Conservation (phyloP, 768 basidiomycete genomes). For the Lactarius hengduanensis region DNA sequence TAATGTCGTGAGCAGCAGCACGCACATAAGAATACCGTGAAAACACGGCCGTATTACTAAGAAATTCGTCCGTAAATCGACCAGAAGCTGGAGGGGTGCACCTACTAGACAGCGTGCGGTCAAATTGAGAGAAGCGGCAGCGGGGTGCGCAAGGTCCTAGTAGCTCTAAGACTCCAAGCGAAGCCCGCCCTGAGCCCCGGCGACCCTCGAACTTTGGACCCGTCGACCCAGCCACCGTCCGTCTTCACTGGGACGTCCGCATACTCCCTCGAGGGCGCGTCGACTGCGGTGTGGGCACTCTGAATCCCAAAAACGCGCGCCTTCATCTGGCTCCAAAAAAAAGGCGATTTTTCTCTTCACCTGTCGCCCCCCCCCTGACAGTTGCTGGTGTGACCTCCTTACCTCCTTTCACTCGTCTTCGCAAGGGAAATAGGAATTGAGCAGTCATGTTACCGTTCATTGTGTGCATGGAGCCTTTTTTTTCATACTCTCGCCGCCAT, state of each 20-base stretch:
- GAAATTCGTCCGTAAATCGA: neutral
- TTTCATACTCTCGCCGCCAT: too few species aligned
- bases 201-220: neutral
- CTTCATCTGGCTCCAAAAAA: constrained; percentile 18
- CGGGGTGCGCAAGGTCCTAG: too few species aligned
- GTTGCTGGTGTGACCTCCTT: too few species aligned
- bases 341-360: constrained; percentile 22
- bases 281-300: constrained; percentile 46
- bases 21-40: neutral
- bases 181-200: too few species aligned
- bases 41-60: neutral
- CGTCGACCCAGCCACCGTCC: constrained; percentile 14
- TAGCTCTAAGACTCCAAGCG: too few species aligned
- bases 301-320: constrained; percentile 62
- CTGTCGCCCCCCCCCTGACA: too few species aligned
- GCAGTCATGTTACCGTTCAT: too few species aligned
- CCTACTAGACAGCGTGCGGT: too few species aligned
- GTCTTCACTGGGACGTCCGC: constrained; percentile 62
- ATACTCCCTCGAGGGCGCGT: constrained; percentile 61
- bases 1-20: neutral
- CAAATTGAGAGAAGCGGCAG: too few species aligned
- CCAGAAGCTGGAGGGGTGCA: neutral
- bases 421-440: too few species aligned
- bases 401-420: too few species aligned
- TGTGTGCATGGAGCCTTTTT: too few species aligned